Evolutionary conservation across 371 early-diverging fungal genomes (phyloP).

Genomic region (Mucor mucedo): DNA sequence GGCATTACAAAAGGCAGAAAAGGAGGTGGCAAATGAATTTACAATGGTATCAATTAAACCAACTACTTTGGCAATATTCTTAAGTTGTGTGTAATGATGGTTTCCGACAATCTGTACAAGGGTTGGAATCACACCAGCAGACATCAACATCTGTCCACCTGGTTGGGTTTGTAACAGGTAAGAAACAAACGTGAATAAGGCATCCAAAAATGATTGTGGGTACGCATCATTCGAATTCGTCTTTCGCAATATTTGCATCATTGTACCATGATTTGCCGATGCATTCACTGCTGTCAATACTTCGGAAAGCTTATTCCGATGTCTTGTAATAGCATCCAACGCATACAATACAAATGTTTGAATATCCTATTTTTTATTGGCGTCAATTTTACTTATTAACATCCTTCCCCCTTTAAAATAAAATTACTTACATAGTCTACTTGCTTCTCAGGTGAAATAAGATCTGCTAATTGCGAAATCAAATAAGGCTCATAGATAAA

Average conservation of each 20-base stretch:
- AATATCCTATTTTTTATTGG: neutral
- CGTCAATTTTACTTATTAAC: constrained; percentile 31
- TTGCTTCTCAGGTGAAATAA: constrained; percentile 73
- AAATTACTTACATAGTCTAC: constrained; percentile 25
- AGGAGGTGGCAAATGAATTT: constrained; percentile 76
- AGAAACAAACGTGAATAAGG: constrained; percentile 79
- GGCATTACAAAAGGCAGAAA: constrained; percentile 80
- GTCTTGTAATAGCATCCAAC: constrained; percentile 82
- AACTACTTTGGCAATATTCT: constrained; percentile 74
- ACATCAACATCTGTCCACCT: constrained; percentile 89
- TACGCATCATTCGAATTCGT: constrained; percentile 59
- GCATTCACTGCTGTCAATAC: constrained; percentile 88
- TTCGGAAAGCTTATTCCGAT: constrained; percentile 77
- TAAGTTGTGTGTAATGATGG: constrained; percentile 54
- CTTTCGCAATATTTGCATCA: constrained; percentile 81
- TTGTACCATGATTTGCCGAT: constrained; percentile 90
- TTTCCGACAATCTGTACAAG: constrained; percentile 69
- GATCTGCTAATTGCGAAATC: constrained; percentile 74
- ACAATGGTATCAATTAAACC: constrained; percentile 82
- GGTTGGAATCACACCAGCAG: constrained; percentile 87
- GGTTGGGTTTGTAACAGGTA: constrained; percentile 78
- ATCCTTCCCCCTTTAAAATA: constrained; percentile 5
- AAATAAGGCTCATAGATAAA: constrained; percentile 88
- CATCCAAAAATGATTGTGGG: constrained; percentile 82
- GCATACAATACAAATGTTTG: constrained; percentile 82